phyloP scores from a whole-genome alignment of 2,329 filamentous ascomycete genomes.

The Pseudopithomyces chartarum region DNA sequence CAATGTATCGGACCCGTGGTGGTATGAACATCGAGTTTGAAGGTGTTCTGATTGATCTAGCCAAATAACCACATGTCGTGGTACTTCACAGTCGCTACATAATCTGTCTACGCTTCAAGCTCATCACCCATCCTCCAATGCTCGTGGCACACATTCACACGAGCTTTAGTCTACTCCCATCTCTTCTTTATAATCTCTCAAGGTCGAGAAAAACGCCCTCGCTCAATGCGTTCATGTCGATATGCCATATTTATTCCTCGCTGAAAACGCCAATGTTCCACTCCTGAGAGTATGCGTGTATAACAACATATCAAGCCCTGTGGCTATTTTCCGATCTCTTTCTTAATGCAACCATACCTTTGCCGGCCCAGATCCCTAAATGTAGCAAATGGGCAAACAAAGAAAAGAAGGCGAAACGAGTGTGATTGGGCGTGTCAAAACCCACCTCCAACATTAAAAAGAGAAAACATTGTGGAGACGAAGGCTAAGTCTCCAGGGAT shows the following conservation, averaged over 20 bases:
- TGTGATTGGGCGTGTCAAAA: neutral
- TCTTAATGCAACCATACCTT: slow-evolving; percentile 1
- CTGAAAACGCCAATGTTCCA: neutral
- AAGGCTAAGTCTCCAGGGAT: neutral
- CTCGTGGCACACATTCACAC: neutral
- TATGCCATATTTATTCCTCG: neutral
- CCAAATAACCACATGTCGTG: no score
- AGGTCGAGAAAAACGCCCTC: neutral
- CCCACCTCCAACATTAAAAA: neutral
- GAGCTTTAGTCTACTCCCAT: neutral
- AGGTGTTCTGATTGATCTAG: no score
- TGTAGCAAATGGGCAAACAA: neutral
- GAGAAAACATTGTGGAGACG: neutral
- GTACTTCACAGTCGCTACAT: no score
- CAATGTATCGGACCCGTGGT: no score
- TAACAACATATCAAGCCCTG: neutral
- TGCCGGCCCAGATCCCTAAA: neutral
- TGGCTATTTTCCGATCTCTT: neutral
- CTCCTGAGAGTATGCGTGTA: slow-evolving; percentile 2
- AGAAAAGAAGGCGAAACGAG: slow-evolving; percentile 3
- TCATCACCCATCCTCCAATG: neutral
- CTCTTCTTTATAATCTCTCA: neutral
- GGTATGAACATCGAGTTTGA: no score
- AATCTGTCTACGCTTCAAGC: no score
- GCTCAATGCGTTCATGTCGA: neutral